Percentiles rank a stretch among this genome's conserved stretches.
phyloP scores from a whole-genome alignment of 2,329 filamentous ascomycete species.

The Ophiosphaerella narmari region DNA sequence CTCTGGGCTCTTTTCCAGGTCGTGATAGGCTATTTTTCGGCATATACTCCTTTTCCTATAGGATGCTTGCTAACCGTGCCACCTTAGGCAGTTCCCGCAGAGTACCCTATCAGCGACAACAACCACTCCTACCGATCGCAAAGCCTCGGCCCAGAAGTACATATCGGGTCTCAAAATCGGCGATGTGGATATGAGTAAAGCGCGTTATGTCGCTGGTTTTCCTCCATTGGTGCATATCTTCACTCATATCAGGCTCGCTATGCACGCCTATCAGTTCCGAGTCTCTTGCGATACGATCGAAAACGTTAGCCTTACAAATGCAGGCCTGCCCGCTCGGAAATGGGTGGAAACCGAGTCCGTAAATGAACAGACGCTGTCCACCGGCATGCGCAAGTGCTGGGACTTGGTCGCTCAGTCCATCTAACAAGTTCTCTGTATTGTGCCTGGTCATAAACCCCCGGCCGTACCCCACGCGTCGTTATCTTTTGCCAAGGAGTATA shows the following conservation, averaged over 20 bases:
- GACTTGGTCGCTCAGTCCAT: constrained; percentile 18
- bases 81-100: constrained; percentile 41
- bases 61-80: constrained; percentile 12
- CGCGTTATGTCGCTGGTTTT: constrained; percentile 22
- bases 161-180: constrained; percentile 20
- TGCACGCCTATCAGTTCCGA: constrained; percentile 38
- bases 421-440: not conserved
- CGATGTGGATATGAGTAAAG: constrained; percentile 20
- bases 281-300: constrained; percentile 17
- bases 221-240: constrained; percentile 42
- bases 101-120: constrained; percentile 20
- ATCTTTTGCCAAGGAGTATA: constrained; percentile 37
- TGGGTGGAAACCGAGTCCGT: constrained; percentile 38
- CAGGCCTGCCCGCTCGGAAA: constrained; percentile 27
- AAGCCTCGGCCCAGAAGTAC: constrained; percentile 26
- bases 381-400: constrained; percentile 46
- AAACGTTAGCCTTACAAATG: constrained; percentile 11
- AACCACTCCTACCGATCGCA: constrained; percentile 26
- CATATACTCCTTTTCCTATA: constrained; percentile 1
- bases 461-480: constrained; percentile 24
- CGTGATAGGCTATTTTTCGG: constrained; percentile 4
- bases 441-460: no score
- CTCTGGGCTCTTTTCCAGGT: not conserved
- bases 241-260: constrained; percentile 41
- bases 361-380: constrained; percentile 41